Conservation (phyloP, 2,329 filamentous ascomycete genomes). For the Helotiales sp. region DNA sequence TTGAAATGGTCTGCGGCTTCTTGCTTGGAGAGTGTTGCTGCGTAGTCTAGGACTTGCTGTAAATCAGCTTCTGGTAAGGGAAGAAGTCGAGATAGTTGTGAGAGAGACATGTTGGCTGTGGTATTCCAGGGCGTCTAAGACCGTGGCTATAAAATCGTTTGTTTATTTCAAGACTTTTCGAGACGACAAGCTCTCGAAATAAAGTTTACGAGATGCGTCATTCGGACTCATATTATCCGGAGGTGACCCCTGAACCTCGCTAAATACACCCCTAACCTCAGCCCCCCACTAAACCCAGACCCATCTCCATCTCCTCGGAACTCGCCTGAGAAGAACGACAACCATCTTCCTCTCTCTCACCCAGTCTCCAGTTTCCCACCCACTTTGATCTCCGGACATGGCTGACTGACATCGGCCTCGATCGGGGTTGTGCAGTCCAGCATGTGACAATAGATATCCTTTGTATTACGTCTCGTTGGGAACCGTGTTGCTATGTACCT, state of each 20-base stretch:
- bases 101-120: constrained; percentile 49
- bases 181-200: not conserved
- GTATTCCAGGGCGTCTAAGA: not conserved
- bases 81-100: constrained; percentile 79
- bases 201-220: constrained; percentile 2
- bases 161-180: not conserved
- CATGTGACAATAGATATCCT: not conserved
- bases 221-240: not conserved
- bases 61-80: constrained; percentile 86
- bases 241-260: not conserved
- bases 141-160: not conserved
- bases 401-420: constrained; percentile 8
- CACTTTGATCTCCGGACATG: not conserved
- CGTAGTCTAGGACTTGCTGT: constrained; percentile 83
- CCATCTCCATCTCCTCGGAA: not conserved
- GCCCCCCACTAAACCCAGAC: not conserved
- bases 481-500: not conserved
- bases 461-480: constrained; percentile 4
- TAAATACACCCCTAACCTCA: not conserved
- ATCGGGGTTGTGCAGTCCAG: constrained; percentile 4
- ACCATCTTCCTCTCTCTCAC: not conserved
- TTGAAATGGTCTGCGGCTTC: constrained; percentile 84
- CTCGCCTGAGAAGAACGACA: constrained; percentile 7
- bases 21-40: constrained; percentile 73
- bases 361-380: constrained; percentile 5